Evolutionary conservation across 2,329 filamentous ascomycete species (phyloP), one percentile per base, ranked within the genome.

Genomic region (Arachnomyces sp.): DNA sequence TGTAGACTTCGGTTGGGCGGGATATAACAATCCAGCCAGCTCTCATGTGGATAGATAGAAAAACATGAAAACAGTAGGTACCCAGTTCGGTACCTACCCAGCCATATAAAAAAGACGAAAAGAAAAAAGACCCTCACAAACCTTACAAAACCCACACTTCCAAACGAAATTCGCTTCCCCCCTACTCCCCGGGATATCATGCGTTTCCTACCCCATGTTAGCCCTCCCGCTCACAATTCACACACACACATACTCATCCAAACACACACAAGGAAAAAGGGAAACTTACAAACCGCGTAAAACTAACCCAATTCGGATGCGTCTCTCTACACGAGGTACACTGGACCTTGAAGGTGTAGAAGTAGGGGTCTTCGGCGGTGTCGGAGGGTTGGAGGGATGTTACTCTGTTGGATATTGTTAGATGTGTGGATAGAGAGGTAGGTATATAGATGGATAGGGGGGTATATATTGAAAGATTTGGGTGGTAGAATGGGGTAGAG

Each of bases 131-230:
- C 21, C 4, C 28, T 33, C 13, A 60, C 67, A 21, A 51, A 92
- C 88, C 78, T 92, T 93, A 80, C 92, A 98, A 60, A 92, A 90
- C 67, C 93, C 95, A 75, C 92, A 98, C 63, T 81, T 89, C 90
- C 92, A 98, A n/a, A 98, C 92, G 65, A 98, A 98, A 65, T 96
- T 96, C 45, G 92, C 92, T 65, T 96, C 89, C 49, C 92, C 92
- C 56, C 87, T 78, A 62, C 89, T 95, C 28, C 89, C 89, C 48
- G 86, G 92, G 62, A 95, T 80, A 49, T 95, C 88, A 59, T 93
- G 89, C 56, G 73, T 75, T 60, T 96, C 90, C 87, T 95, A 47
- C 12, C 42, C 36, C 5, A 41, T 2, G 29, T 42, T 9, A 47
- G 39, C 7, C 34, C 14, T 16, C n/a, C 5, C 9, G 34, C 7